Percentiles rank a stretch among this genome's conserved stretches.
Evolutionary conservation across 768 basidiomycete genomes (phyloP).

Genomic region (Panus rudis): DNA sequence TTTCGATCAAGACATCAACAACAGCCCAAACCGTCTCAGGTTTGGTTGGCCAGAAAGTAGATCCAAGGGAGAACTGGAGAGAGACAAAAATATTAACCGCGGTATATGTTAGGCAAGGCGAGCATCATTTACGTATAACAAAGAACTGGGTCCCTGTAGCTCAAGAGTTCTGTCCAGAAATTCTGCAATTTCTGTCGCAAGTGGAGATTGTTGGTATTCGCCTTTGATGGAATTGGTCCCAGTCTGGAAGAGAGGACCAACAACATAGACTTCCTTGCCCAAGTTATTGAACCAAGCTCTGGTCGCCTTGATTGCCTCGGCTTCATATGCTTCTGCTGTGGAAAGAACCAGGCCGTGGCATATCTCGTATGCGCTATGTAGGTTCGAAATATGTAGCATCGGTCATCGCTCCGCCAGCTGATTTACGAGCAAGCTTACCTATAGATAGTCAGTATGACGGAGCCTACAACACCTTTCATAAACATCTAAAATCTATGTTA

Average conservation of each 20-base stretch:
- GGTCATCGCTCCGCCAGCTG: background rate
- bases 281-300: slow-evolving; percentile 11
- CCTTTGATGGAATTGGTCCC: background rate
- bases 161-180: slow-evolving; percentile 12
- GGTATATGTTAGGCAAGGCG: background rate
- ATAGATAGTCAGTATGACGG: too few relatives aligned
- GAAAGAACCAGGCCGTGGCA: slow-evolving; percentile 13
- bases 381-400: too few relatives aligned
- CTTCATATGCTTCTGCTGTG: slow-evolving; percentile 13
- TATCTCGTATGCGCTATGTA: background rate
- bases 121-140: slow-evolving; percentile 16
- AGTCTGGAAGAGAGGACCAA: slow-evolving; percentile 11
- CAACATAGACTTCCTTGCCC: slow-evolving; percentile 6
- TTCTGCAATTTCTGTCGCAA: slow-evolving; percentile 6
- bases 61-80: slow-evolving; percentile 18
- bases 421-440: background rate
- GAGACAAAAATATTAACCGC: background rate
- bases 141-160: slow-evolving; percentile 11
- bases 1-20: slow-evolving; percentile 18
- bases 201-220: slow-evolving; percentile 10
- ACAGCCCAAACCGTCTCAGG: slow-evolving; percentile 18
- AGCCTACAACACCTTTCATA: too few relatives aligned
- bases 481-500: too few relatives aligned
- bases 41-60: slow-evolving; percentile 16
- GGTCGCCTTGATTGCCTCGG: slow-evolving; percentile 7